Conservation (phyloP, 2,329 filamentous ascomycete genomes). For the Scytalidium lignicola region DNA sequence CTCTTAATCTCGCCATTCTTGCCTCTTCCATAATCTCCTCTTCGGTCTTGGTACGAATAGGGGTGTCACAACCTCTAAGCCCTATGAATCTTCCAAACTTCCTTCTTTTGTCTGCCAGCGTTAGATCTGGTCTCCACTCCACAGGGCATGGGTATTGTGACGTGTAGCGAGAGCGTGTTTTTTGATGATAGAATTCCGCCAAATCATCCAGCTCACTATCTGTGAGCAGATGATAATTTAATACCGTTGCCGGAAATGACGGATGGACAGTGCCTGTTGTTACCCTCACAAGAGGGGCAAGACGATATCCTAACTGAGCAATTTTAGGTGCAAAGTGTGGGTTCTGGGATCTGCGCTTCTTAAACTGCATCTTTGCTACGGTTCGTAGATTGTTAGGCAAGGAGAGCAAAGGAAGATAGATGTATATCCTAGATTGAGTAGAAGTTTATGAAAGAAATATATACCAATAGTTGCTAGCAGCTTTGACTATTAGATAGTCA, state of each 20-base stretch:
- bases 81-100: slow-evolving; percentile 72
- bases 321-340: slow-evolving; percentile 57
- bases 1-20: slow-evolving; percentile 30
- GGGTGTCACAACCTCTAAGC: slow-evolving; percentile 56
- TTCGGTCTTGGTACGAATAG: slow-evolving; percentile 22
- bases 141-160: slow-evolving; percentile 64
- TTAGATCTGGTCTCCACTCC: slow-evolving; percentile 49
- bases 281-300: slow-evolving; percentile 63
- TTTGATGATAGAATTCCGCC: slow-evolving; percentile 70
- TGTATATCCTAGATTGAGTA: no score
- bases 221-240: slow-evolving; percentile 70
- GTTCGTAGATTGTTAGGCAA: background rate
- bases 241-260: slow-evolving; percentile 59
- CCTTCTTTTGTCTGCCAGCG: slow-evolving; percentile 59
- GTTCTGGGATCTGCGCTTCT: slow-evolving; percentile 29
- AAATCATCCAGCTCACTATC: slow-evolving; percentile 65
- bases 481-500: background rate
- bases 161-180: slow-evolving; percentile 49
- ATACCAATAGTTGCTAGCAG: background rate
- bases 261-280: slow-evolving; percentile 58
- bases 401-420: background rate
- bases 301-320: slow-evolving; percentile 56
- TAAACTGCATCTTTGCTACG: slow-evolving; percentile 5
- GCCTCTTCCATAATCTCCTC: slow-evolving; percentile 36
- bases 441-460: no score